Evolutionary conservation across 108 stramenopile species (phyloP).

Genomic region (Skeletonema potamos): DNA sequence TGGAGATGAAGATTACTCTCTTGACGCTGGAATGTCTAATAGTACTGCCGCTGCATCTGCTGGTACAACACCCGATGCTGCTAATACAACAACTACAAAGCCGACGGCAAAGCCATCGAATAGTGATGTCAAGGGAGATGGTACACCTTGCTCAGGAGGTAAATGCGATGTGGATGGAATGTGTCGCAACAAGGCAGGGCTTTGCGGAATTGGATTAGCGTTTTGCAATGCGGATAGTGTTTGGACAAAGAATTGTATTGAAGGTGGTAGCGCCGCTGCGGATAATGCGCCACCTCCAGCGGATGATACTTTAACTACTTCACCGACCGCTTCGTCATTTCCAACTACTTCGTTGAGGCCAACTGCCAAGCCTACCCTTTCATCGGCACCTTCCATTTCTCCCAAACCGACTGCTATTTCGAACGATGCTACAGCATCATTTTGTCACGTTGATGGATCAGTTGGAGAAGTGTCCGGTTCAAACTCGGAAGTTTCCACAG

Average conservation of each 20-base stretch:
- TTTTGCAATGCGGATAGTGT: slow-evolving; percentile 44
- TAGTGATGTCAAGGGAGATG: slow-evolving; percentile 45
- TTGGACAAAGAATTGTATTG: slow-evolving; percentile 23
- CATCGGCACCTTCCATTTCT: neutral
- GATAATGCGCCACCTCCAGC: slow-evolving; percentile 1
- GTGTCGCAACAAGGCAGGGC: slow-evolving; percentile 43
- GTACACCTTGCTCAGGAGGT: slow-evolving; percentile 36
- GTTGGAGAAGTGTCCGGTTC: slow-evolving; percentile 14
- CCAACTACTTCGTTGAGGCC: slow-evolving; percentile 10
- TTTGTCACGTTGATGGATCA: slow-evolving; percentile 38
- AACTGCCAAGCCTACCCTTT: neutral
- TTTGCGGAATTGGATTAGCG: slow-evolving; percentile 39
- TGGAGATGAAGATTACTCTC: slow-evolving; percentile 9
- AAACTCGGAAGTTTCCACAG: neutral
- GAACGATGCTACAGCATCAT: neutral
- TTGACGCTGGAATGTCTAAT: slow-evolving; percentile 41
- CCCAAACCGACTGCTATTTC: neutral
- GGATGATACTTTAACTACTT: neutral
- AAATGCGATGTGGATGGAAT: slow-evolving; percentile 23
- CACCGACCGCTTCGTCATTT: slow-evolving; percentile 7
- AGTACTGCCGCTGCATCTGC: neutral
- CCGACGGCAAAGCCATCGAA: slow-evolving; percentile 16
- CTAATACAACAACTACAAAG: neutral
- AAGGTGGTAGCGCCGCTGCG: neutral
- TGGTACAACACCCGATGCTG: neutral